Evolutionary conservation across 768 basidiomycete genomes (phyloP).

Genomic region (Suillus bovinus): DNA sequence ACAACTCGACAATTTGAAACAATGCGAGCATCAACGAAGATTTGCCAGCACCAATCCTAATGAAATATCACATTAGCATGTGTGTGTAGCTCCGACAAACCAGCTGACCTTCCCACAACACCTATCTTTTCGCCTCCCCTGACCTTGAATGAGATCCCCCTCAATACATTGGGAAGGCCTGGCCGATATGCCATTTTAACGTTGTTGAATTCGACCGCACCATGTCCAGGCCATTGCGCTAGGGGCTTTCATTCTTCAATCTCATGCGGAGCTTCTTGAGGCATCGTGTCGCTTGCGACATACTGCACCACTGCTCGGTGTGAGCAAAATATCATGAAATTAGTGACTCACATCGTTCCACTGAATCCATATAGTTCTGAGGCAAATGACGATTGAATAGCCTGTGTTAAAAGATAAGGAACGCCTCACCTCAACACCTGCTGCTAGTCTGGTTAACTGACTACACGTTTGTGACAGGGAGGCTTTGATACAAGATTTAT

Average conservation of each 20-base stretch:
- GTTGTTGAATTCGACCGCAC: slow-evolving; percentile 62
- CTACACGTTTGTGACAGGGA: slow-evolving; percentile 52
- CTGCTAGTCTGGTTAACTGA: slow-evolving; percentile 55
- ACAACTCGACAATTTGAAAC: slow-evolving; percentile 69
- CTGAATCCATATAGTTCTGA: slow-evolving; percentile 66
- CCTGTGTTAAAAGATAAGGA: background rate
- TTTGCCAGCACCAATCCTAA: too few species aligned
- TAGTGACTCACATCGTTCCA: slow-evolving; percentile 48
- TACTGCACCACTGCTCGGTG: slow-evolving; percentile 49
- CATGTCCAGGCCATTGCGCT: slow-evolving; percentile 60
- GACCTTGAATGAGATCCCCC: slow-evolving; percentile 60
- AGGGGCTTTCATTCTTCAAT: slow-evolving; percentile 55
- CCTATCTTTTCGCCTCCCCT: slow-evolving; percentile 74
- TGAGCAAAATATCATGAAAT: background rate
- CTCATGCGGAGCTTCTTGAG: slow-evolving; percentile 67
- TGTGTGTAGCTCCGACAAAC: background rate
- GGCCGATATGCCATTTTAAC: slow-evolving; percentile 65
- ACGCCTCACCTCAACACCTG: slow-evolving; percentile 59
- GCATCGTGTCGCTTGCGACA: slow-evolving; percentile 46
- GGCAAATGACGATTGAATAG: background rate
- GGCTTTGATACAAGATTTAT: slow-evolving; percentile 32
- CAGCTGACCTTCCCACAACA: slow-evolving; percentile 58
- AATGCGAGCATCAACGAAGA: slow-evolving; percentile 65
- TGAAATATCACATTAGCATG: background rate
- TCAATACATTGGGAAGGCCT: slow-evolving; percentile 71